phyloP scores from a whole-genome alignment of 352 stramenopile species.

The Phytophthora europaea region DNA sequence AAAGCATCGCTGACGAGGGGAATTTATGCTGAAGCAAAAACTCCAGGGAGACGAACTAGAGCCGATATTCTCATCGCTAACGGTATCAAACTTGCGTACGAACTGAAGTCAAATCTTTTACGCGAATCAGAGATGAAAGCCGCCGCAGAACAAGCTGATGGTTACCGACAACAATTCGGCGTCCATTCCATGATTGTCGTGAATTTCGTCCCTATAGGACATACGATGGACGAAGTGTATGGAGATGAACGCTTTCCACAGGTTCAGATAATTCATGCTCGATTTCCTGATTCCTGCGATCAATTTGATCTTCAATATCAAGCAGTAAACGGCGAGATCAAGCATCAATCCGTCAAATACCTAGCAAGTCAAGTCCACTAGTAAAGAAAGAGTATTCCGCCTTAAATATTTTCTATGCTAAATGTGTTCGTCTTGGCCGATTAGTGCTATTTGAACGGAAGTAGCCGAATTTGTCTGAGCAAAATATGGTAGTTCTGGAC shows the following conservation, averaged over 20 bases:
- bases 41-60: conserved; percentile 15
- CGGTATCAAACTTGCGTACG: conserved; percentile 8
- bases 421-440: too few species aligned
- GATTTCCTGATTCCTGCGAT: conserved; percentile 6
- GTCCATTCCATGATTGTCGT: conserved; percentile 4
- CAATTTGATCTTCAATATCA: conserved; percentile 6
- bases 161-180: conserved; percentile 8
- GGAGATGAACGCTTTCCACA: not conserved
- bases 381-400: too few species aligned
- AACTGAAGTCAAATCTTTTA: conserved; percentile 14
- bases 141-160: conserved; percentile 10
- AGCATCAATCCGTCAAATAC: conserved; percentile 10
- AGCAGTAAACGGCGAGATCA: not conserved
- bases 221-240: not conserved
- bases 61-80: conserved; percentile 17
- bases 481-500: too few species aligned
- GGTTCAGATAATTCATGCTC: not conserved
- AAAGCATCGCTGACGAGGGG: not conserved
- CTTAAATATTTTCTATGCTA: too few species aligned
- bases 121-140: conserved; percentile 11
- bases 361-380: too few species aligned
- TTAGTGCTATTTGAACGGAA: too few species aligned
- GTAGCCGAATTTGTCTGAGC: too few species aligned
- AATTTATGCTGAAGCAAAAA: conserved; percentile 16
- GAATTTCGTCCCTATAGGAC: conserved; percentile 4